A percentile compares a stretch with the other conserved stretches of the same genome.
Conservation (phyloP, 257 asterid species). For the Nicotiana sylvestris region DNA sequence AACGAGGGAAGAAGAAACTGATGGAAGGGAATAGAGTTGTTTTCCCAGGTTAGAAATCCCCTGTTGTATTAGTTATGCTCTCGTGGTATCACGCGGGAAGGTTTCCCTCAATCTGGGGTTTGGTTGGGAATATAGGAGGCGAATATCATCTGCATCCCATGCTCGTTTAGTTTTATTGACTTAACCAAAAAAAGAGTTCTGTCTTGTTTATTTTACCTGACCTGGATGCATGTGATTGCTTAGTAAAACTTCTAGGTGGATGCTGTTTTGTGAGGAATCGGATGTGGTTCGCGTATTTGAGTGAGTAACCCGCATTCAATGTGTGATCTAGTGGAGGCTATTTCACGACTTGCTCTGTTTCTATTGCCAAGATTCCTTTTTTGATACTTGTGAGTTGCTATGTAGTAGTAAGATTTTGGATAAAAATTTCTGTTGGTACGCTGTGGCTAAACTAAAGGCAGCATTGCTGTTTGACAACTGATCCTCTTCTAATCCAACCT, state of each 20-base stretch:
- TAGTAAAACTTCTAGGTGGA: not conserved
- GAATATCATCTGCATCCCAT: not conserved
- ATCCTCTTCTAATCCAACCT: no score
- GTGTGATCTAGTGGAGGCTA: not conserved
- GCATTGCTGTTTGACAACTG: not conserved
- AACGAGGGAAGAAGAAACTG: slow-evolving; percentile 75
- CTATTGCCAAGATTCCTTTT: not conserved
- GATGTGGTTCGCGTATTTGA: not conserved
- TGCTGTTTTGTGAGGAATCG: not conserved
- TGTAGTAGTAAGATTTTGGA: not conserved
- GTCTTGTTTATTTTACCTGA: not conserved
- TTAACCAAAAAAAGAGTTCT: not conserved
- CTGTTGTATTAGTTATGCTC: not conserved
- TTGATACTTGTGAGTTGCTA: not conserved
- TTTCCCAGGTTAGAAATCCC: slow-evolving; percentile 62
- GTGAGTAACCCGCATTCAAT: not conserved
- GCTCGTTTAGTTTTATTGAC: not conserved
- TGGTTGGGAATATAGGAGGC: slow-evolving; percentile 24
- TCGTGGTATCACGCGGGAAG: not conserved
- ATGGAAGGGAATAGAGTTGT: slow-evolving; percentile 72
- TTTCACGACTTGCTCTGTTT: not conserved
- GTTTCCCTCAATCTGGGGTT: not conserved
- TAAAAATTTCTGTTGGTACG: not conserved
- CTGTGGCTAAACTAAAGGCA: not conserved
- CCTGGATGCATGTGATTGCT: not conserved